These are phyloP conservation scores for Cyberlindnera meyerae DNA, from an alignment of 805 yeast genomes.

Conservation along the genomic window DNA sequence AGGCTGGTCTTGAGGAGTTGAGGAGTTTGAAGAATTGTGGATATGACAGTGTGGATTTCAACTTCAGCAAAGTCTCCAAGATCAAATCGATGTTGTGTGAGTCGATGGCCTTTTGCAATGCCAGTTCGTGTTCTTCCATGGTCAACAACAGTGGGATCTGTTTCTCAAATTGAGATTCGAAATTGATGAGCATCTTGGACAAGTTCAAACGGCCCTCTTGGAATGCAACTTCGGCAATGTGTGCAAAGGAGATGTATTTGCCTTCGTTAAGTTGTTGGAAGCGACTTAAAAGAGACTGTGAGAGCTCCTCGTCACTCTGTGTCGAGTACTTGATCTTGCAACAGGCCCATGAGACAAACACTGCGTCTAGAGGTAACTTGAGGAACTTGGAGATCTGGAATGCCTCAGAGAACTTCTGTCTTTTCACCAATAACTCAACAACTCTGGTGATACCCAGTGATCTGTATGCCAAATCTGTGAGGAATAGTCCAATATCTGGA, in stretches of 20 bases:
- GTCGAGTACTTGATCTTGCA: constrained; percentile 54
- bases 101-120: constrained; percentile 57
- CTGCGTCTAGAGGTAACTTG: constrained; percentile 41
- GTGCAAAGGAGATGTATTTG: constrained; percentile 48
- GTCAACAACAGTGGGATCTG: constrained; percentile 61
- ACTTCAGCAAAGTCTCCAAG: constrained; percentile 47
- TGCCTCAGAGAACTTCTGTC: constrained; percentile 59
- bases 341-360: constrained; percentile 80
- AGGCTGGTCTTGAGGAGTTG: constrained; percentile 40
- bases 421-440: constrained; percentile 49
- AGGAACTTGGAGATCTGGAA: constrained; percentile 53
- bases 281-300: constrained; percentile 42
- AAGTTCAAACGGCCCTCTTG: constrained; percentile 76
- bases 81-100: constrained; percentile 44
- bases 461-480: constrained; percentile 54
- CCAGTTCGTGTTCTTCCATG: constrained; percentile 68
- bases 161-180: constrained; percentile 54
- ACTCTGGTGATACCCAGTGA: constrained; percentile 51
- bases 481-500: constrained; percentile 58
- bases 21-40: constrained; percentile 69
- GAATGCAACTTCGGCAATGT: constrained; percentile 59
- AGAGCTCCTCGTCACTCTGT: constrained; percentile 55
- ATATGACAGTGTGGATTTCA: constrained; percentile 47
- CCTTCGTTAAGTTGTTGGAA: constrained; percentile 30
- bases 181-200: constrained; percentile 59